Conservation (phyloP, 768 basidiomycete genomes). For the Chiua virens region DNA sequence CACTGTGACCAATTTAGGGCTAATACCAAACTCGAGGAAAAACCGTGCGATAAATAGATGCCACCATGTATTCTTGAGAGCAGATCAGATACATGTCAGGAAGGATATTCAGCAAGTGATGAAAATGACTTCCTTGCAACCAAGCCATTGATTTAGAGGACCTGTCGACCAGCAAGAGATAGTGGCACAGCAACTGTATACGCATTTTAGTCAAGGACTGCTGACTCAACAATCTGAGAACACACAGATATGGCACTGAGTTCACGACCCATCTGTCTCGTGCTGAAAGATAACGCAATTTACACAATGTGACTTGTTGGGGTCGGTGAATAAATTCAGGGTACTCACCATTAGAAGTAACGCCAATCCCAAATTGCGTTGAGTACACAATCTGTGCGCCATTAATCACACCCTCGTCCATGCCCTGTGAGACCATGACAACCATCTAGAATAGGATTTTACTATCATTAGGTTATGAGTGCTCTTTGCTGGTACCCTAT, state of each 20-base stretch:
- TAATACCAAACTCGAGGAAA: too few relatives aligned
- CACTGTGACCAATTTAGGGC: too few relatives aligned
- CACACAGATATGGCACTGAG: conserved; percentile 58
- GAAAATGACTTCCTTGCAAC: conserved; percentile 42
- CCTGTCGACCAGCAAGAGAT: conserved; percentile 60
- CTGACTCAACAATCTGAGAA: not conserved
- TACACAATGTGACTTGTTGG: not conserved
- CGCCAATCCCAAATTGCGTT: conserved; percentile 53
- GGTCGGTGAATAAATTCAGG: not conserved
- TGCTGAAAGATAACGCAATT: conserved; percentile 18
- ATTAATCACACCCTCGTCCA: conserved; percentile 43
- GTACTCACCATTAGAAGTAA: conserved; percentile 18
- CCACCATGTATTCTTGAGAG: too few relatives aligned
- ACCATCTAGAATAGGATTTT: conserved; percentile 47
- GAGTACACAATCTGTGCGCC: conserved; percentile 50
- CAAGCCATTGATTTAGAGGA: too few relatives aligned
- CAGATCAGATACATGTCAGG: conserved; percentile 54
- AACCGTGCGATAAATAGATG: too few relatives aligned
- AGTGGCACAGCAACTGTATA: conserved; percentile 49
- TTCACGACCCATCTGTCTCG: conserved; percentile 68
- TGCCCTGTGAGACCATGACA: conserved; percentile 67
- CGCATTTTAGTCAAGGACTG: not conserved
- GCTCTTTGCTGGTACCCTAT: too few relatives aligned
- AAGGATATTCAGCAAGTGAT: conserved; percentile 59
- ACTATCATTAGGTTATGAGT: too few relatives aligned